Evolutionary conservation across 768 basidiomycete genomes (phyloP).

Genomic region (Calvatia gigantea): DNA sequence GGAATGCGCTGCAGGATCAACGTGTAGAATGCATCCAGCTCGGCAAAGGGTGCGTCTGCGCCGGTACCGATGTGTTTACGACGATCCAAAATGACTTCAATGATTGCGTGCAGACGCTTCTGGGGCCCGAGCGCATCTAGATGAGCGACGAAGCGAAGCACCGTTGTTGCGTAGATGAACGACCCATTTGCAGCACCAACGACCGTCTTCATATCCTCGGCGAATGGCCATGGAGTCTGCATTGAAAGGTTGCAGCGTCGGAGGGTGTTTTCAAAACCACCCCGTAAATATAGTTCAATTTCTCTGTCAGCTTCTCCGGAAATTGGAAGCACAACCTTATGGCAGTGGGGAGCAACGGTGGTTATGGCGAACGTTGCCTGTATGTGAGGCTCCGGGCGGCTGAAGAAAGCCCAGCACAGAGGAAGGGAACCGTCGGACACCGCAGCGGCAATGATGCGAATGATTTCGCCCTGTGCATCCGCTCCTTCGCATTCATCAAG

Average conservation of each 20-base stretch:
- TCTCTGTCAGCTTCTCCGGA: not conserved
- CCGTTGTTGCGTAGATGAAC: conserved; percentile 26
- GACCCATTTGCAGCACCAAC: conserved; percentile 19
- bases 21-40: conserved; percentile 16
- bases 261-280: conserved; percentile 1
- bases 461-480: not conserved
- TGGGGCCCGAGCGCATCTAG: conserved; percentile 14
- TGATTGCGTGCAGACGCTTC: not conserved
- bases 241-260: not conserved
- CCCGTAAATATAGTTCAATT: conserved; percentile 9
- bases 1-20: conserved; percentile 5
- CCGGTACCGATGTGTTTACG: not conserved
- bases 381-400: conserved; percentile 1
- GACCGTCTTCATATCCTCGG: conserved; percentile 5
- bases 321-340: not conserved
- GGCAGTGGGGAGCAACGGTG: not conserved
- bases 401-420: conserved; percentile 2
- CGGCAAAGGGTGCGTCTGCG: conserved; percentile 1
- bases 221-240: conserved; percentile 11
- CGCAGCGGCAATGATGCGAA: not conserved
- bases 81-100: not conserved
- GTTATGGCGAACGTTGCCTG: not conserved
- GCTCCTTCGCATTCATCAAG: not conserved
- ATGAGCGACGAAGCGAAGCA: conserved; percentile 24
- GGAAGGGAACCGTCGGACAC: not conserved